Evolutionary conservation across 768 basidiomycete genomes (phyloP).

Genomic region (Chalciporus sphaerocephalus): DNA sequence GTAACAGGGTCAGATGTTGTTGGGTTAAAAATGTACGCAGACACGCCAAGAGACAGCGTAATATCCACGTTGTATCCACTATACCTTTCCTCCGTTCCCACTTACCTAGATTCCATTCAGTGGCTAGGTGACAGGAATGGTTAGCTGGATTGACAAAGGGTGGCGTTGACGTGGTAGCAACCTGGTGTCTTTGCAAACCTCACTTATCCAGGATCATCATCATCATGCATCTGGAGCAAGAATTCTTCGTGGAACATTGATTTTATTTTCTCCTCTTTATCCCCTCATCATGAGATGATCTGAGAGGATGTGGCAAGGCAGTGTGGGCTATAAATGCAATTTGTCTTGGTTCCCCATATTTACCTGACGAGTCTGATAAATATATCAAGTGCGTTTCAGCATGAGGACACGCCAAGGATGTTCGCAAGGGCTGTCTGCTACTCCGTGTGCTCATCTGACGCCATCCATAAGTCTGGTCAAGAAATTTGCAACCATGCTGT

Average conservation of each 20-base stretch:
- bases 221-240: no score
- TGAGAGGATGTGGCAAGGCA: slow-evolving; percentile 13
- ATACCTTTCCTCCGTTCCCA: slow-evolving; percentile 6
- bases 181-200: slow-evolving; percentile 2
- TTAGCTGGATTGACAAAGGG: slow-evolving; percentile 6
- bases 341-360: slow-evolving; percentile 20
- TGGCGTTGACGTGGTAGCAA: slow-evolving; percentile 12
- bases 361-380: slow-evolving; percentile 4
- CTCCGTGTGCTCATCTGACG: no score
- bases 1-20: slow-evolving; percentile 8
- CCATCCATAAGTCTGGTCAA: no score
- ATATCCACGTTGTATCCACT: slow-evolving; percentile 8
- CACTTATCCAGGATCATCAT: slow-evolving; percentile 25
- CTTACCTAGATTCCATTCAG: neutral
- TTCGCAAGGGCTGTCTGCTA: neutral
- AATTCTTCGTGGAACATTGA: slow-evolving; percentile 9
- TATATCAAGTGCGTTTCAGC: slow-evolving; percentile 5
- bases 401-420: slow-evolving; percentile 11
- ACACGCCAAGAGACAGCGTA: slow-evolving; percentile 1
- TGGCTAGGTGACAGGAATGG: no score
- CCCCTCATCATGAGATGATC: slow-evolving; percentile 16
- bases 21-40: slow-evolving; percentile 3
- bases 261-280: slow-evolving; percentile 13
- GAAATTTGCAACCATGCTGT: no score
- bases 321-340: slow-evolving; percentile 24